Conservation (phyloP, 371 early-diverging fungal genomes). For the Mycotypha africana region DNA sequence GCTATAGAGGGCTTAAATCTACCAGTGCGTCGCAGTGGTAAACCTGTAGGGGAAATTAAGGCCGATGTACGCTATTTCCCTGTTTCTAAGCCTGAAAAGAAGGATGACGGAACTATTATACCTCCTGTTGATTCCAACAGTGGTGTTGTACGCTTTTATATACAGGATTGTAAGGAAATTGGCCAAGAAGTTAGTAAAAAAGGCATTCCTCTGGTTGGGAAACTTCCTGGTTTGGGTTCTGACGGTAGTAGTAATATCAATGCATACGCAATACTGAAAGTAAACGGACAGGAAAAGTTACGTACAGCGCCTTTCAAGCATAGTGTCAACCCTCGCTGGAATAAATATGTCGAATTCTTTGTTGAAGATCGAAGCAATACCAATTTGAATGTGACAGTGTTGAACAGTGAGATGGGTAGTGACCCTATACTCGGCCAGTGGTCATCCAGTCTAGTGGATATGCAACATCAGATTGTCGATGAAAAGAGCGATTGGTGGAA, state of each 20-base stretch:
- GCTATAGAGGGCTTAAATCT: conserved; percentile 24
- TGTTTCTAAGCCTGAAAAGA: conserved; percentile 19
- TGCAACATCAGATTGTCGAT: conserved; percentile 15
- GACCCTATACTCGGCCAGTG: conserved; percentile 18
- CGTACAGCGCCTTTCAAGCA: conserved; percentile 27
- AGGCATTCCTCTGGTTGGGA: conserved; percentile 14
- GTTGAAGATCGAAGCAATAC: conserved; percentile 19
- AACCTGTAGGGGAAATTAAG: conserved; percentile 28
- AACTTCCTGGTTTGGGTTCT: conserved; percentile 13
- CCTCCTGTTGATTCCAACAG: conserved; percentile 23
- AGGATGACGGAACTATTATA: conserved; percentile 25
- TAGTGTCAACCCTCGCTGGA: conserved; percentile 36
- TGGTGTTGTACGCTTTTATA: conserved; percentile 34
- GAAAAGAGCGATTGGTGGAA: conserved; percentile 43
- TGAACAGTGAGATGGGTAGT: conserved; percentile 23
- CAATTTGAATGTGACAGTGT: conserved; percentile 11
- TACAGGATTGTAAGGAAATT: conserved; percentile 38
- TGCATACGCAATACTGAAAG: conserved; percentile 28
- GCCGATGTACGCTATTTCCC: conserved; percentile 28
- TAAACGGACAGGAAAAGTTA: conserved; percentile 28
- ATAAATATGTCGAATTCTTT: conserved; percentile 27
- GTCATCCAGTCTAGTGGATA: conserved; percentile 12
- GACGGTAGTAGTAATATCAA: conserved; percentile 11
- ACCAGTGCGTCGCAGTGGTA: conserved; percentile 19
- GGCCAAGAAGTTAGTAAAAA: conserved; percentile 15